Conservation (phyloP, 106 monocot species). For the Vanilla planifolia region DNA sequence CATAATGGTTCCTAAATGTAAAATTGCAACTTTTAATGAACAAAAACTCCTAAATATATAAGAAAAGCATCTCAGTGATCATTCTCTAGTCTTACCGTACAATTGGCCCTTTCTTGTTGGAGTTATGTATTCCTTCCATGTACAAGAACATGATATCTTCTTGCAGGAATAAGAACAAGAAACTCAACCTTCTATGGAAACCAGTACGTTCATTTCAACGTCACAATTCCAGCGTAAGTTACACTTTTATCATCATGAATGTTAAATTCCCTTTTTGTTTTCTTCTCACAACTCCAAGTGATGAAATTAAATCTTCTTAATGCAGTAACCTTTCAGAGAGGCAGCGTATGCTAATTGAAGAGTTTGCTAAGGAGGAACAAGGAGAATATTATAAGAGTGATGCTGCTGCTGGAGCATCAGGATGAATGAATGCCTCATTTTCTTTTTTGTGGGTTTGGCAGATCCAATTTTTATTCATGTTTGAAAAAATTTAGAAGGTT, state of each 20-base stretch:
- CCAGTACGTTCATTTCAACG: constrained; percentile 81
- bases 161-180: constrained; percentile 62
- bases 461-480: neutral
- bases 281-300: neutral
- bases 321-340: constrained; percentile 53
- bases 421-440: constrained; percentile 11
- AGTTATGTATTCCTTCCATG: no score
- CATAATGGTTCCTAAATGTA: no score
- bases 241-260: no score
- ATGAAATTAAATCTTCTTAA: neutral
- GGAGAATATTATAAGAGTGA: constrained; percentile 33
- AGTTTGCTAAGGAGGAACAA: constrained; percentile 65
- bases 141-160: neutral
- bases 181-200: constrained; percentile 60
- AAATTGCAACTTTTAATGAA: neutral
- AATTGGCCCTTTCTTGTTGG: no score
- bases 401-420: constrained; percentile 45
- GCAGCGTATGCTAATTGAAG: constrained; percentile 44
- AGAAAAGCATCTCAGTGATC: neutral
- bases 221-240: constrained; percentile 69
- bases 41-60: neutral
- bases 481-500: neutral
- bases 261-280: neutral
- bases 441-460: neutral
- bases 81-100: no score